phyloP scores from a whole-genome alignment of 805 yeast genomes.

The Ogataea haglerorum region DNA sequence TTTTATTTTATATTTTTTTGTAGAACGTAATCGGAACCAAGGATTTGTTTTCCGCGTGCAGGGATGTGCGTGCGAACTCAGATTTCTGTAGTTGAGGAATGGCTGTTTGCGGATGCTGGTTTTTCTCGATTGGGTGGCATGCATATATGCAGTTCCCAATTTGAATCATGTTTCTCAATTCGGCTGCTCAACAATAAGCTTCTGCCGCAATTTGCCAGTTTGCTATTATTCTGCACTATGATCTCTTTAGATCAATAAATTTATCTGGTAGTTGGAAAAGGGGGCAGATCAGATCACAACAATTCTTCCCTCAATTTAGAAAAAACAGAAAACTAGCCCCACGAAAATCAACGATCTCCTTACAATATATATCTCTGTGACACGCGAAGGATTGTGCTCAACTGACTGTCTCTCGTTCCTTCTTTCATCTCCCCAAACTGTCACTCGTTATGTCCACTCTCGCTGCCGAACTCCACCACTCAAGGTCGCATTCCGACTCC shows the following conservation, averaged over 20 bases:
- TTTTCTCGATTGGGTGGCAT: slow-evolving; percentile 16
- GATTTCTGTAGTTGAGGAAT: neutral
- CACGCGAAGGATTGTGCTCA: neutral
- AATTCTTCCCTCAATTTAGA: slow-evolving; percentile 18
- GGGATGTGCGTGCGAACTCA: too few species aligned
- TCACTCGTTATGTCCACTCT: slow-evolving; percentile 18
- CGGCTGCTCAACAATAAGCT: slow-evolving; percentile 3
- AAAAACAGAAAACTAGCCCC: slow-evolving; percentile 21
- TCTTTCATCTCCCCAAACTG: neutral
- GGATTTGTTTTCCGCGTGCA: too few species aligned
- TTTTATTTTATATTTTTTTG: slow-evolving; percentile 2
- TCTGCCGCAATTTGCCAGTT: slow-evolving; percentile 3
- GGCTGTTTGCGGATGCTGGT: slow-evolving; percentile 11
- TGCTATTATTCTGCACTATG: slow-evolving; percentile 6
- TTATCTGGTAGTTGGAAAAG: slow-evolving; percentile 9
- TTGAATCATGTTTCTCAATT: slow-evolving; percentile 4
- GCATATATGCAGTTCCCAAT: slow-evolving; percentile 7
- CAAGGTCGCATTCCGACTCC: slow-evolving; percentile 33
- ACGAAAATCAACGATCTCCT: slow-evolving; percentile 9
- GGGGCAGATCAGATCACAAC: slow-evolving; percentile 20
- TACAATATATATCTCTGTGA: slow-evolving; percentile 5
- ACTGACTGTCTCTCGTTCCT: slow-evolving; percentile 3
- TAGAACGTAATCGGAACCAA: neutral
- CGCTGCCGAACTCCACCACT: slow-evolving; percentile 23
- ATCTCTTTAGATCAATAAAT: slow-evolving; percentile 17